phyloP scores from a whole-genome alignment of 345 rosid species.

The Anacardium occidentale region DNA sequence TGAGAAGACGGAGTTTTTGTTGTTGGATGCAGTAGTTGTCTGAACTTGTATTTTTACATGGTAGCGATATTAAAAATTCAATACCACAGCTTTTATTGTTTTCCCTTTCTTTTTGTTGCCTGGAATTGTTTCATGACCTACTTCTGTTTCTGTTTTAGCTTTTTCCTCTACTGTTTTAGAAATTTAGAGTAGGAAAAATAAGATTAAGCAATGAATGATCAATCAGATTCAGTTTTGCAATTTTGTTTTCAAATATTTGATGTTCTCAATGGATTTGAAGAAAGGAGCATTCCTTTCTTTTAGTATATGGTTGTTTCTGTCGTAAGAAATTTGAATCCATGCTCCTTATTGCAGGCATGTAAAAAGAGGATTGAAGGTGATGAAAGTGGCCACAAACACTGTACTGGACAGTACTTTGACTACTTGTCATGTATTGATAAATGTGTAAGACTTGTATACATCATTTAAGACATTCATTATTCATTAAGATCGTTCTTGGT shows the following conservation, averaged over 20 bases:
- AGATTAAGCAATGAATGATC: background rate
- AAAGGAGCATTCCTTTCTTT: background rate
- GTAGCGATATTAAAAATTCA: background rate
- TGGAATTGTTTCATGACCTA: background rate
- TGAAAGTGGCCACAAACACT: constrained; percentile 26
- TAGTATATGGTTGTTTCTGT: background rate
- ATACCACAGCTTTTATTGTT: background rate
- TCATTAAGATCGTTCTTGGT: background rate
- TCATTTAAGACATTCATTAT: background rate
- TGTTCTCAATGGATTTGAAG: background rate
- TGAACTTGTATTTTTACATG: background rate
- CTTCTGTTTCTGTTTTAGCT: background rate
- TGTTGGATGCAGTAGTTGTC: background rate
- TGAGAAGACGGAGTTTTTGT: background rate
- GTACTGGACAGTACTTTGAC: constrained; percentile 44
- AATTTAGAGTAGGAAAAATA: background rate
- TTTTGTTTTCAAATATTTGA: too few relatives aligned
- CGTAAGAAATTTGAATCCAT: background rate
- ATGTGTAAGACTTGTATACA: constrained; percentile 23
- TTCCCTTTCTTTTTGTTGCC: background rate
- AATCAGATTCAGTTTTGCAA: background rate
- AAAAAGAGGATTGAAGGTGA: constrained; percentile 38
- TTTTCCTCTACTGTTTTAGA: background rate
- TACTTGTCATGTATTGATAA: constrained; percentile 33
- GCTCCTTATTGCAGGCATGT: constrained; percentile 30